Evolutionary conservation across 768 basidiomycete genomes (phyloP).

Genomic region (Tricholoma bakamatsutake): DNA sequence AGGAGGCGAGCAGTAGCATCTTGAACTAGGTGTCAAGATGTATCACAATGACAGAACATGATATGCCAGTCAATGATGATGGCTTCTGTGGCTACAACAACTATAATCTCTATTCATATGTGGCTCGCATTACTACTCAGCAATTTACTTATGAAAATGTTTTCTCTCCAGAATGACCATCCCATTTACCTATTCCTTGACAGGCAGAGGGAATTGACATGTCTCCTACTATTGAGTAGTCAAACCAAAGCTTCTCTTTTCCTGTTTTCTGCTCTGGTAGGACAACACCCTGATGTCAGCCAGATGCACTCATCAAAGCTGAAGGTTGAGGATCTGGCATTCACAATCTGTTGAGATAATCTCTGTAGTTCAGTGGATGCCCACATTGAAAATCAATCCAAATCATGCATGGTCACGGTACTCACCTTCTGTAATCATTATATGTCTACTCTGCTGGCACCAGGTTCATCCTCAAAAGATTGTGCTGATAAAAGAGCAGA

Average conservation of each 20-base stretch:
- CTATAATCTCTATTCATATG: conserved; percentile 9
- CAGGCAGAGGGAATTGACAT: background rate
- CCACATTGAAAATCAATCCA: background rate
- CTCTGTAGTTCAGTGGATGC: background rate
- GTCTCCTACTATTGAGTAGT: background rate
- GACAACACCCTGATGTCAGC: conserved; percentile 3
- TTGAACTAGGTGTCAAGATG: background rate
- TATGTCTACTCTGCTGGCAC: background rate
- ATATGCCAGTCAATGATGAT: background rate
- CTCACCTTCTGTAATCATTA: conserved; percentile 1
- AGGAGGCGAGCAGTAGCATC: background rate
- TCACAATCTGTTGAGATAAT: background rate
- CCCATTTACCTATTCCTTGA: conserved; percentile 6
- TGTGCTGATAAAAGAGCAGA: no score
- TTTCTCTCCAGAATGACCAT: conserved; percentile 2
- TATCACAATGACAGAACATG: background rate
- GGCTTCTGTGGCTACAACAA: conserved; percentile 10
- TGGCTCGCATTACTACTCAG: background rate
- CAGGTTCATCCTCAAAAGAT: background rate
- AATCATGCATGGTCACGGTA: no score
- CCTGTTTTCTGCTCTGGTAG: conserved; percentile 1
- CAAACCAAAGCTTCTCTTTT: background rate
- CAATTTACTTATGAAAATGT: background rate
- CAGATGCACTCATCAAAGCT: no score
- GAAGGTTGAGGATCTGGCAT: background rate